These are phyloP conservation scores for Strobilomyces echinocephalus DNA, from an alignment of 768 basidiomycete genomes.

Conservation along the genomic window DNA sequence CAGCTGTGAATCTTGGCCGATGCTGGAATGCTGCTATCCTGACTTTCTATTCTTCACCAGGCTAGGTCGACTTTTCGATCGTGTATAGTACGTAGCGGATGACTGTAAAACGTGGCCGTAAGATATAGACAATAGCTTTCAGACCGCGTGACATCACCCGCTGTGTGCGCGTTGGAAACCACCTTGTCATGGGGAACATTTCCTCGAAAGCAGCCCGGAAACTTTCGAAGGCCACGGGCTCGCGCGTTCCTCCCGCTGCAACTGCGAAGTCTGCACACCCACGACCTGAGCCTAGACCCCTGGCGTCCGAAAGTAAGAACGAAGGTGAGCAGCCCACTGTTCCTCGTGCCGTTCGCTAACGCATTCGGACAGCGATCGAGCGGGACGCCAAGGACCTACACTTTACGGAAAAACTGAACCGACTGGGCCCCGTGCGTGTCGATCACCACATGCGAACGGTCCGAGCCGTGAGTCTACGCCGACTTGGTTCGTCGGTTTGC, in stretches of 20 bases:
- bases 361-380: slow-evolving; percentile 46
- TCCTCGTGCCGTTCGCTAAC: neutral
- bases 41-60: slow-evolving; percentile 27
- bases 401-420: slow-evolving; percentile 58
- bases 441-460: slow-evolving; percentile 56
- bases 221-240: slow-evolving; percentile 48
- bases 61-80: slow-evolving; percentile 29
- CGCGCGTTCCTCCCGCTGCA: slow-evolving; percentile 30
- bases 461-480: slow-evolving; percentile 38
- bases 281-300: slow-evolving; percentile 19
- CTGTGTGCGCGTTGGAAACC: neutral
- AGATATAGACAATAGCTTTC: slow-evolving; percentile 29
- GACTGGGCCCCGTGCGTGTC: slow-evolving; percentile 65
- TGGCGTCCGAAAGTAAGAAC: slow-evolving; percentile 49
- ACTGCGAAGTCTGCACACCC: slow-evolving; percentile 6
- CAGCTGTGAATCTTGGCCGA: slow-evolving; percentile 22
- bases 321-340: slow-evolving; percentile 35
- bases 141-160: neutral
- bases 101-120: slow-evolving; percentile 36
- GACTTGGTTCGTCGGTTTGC: neutral
- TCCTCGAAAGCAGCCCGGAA: slow-evolving; percentile 57
- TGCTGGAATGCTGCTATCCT: slow-evolving; percentile 32
- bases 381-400: slow-evolving; percentile 68
- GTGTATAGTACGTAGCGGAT: slow-evolving; percentile 38
- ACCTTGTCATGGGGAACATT: slow-evolving; percentile 50